Evolutionary conservation across 176 grass and related monocot species (phyloP).

Genomic region (Coix lacrymajobi): DNA sequence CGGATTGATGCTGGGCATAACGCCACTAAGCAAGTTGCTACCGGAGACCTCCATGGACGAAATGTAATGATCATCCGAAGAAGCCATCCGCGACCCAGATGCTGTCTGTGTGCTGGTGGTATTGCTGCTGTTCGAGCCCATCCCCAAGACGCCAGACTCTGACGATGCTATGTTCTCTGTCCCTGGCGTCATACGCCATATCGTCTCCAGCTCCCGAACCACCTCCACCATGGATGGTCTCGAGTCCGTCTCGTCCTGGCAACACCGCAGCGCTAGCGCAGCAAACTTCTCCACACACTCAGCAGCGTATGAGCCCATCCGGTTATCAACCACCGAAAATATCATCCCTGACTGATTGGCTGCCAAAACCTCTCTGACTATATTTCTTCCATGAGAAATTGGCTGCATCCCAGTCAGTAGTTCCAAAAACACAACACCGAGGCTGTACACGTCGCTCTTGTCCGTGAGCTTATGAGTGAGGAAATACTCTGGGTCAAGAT

Average conservation of each 20-base stretch:
- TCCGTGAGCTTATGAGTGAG: slow-evolving; percentile 72
- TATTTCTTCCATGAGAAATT: slow-evolving; percentile 80
- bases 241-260: slow-evolving; percentile 51
- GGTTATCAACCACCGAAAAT: slow-evolving; percentile 40
- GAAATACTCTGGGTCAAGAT: slow-evolving; percentile 87
- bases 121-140: slow-evolving; percentile 2
- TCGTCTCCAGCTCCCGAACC: slow-evolving; percentile 51
- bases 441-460: slow-evolving; percentile 76
- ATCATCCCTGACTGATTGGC: slow-evolving; percentile 56
- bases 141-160: neutral
- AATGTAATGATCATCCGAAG: slow-evolving; percentile 44
- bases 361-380: slow-evolving; percentile 57
- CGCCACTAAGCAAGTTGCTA: slow-evolving; percentile 79
- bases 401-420: slow-evolving; percentile 74
- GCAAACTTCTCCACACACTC: slow-evolving; percentile 62
- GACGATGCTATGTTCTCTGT: slow-evolving; percentile 22
- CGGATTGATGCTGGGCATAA: slow-evolving; percentile 58
- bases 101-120: slow-evolving; percentile 3
- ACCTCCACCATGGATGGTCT: slow-evolving; percentile 64
- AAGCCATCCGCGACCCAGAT: slow-evolving; percentile 22
- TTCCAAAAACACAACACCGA: slow-evolving; percentile 75
- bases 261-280: slow-evolving; percentile 45
- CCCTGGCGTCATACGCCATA: slow-evolving; percentile 52
- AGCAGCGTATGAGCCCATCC: slow-evolving; percentile 46
- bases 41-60: slow-evolving; percentile 83